Evolutionary conservation across 805 yeast genomes (phyloP).

Genomic region (Blastobotrys attinorum): DNA sequence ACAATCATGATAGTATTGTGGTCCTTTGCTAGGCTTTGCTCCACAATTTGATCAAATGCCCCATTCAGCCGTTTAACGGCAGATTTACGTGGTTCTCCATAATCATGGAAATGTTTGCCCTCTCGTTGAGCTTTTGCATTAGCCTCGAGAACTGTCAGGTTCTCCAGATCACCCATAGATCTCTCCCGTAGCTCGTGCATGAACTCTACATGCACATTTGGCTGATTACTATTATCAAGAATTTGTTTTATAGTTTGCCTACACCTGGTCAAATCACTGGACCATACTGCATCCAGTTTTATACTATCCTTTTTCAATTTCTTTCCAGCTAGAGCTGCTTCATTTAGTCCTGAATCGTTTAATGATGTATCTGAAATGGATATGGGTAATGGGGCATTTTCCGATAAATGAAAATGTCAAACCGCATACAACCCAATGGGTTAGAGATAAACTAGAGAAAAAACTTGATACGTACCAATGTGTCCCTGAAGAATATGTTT

Average conservation of each 20-base stretch:
- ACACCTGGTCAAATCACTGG: slow-evolving; percentile 42
- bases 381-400: too few species aligned
- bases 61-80: slow-evolving; percentile 41
- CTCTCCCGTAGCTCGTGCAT: slow-evolving; percentile 57
- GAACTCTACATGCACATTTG: background rate
- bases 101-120: slow-evolving; percentile 51
- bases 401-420: too few species aligned
- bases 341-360: slow-evolving; percentile 53
- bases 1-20: slow-evolving; percentile 41
- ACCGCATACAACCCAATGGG: too few species aligned
- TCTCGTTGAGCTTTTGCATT: slow-evolving; percentile 39
- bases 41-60: slow-evolving; percentile 38
- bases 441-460: background rate
- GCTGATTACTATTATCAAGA: slow-evolving; percentile 16
- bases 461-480: slow-evolving; percentile 7
- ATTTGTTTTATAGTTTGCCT: slow-evolving; percentile 46
- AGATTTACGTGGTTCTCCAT: slow-evolving; percentile 48
- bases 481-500: slow-evolving; percentile 75
- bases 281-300: slow-evolving; percentile 39
- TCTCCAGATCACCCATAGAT: slow-evolving; percentile 72
- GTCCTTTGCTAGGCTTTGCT: slow-evolving; percentile 29
- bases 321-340: slow-evolving; percentile 50
- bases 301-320: slow-evolving; percentile 29
- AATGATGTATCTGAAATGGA: slow-evolving; percentile 43
- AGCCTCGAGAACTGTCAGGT: slow-evolving; percentile 64